Conservation (phyloP, 208 protist genomes). For the Blastocrithidia nonstop region DNA sequence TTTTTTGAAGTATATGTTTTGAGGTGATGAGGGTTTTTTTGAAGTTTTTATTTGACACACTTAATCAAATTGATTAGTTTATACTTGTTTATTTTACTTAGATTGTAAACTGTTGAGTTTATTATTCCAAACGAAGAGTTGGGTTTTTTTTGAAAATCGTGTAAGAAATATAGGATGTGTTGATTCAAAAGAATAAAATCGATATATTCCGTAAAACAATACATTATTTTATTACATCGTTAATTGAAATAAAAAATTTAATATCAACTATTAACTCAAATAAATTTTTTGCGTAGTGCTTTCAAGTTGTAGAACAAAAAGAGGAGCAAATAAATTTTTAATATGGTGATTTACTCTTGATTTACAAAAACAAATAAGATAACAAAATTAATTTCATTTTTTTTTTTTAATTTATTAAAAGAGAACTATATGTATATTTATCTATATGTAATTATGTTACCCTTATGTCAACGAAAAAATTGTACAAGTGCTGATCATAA, state of each 20-base stretch:
- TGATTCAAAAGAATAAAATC: neutral
- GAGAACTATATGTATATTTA: neutral
- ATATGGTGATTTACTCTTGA: neutral
- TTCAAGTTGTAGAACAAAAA: neutral
- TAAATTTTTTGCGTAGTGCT: neutral
- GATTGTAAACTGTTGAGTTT: neutral
- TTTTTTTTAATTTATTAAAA: neutral
- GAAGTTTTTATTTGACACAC: neutral
- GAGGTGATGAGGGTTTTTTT: neutral
- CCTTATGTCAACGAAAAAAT: neutral
- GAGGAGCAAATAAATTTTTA: neutral
- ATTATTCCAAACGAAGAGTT: neutral
- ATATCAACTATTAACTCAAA: neutral
- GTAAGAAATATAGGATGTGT: neutral
- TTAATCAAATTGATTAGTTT: neutral
- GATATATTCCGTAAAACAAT: conserved; percentile 5
- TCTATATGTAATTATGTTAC: neutral
- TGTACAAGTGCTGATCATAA: no score
- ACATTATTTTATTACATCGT: no score
- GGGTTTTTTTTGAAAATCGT: neutral
- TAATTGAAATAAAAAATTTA: neutral
- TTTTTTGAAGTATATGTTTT: neutral
- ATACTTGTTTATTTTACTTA: neutral
- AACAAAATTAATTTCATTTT: neutral
- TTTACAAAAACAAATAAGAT: conserved; percentile 3